Percentiles rank a stretch among this genome's conserved stretches.
phyloP scores from a whole-genome alignment of 1,284 basidiomycete genomes.

The Sanghuangporus baumii region DNA sequence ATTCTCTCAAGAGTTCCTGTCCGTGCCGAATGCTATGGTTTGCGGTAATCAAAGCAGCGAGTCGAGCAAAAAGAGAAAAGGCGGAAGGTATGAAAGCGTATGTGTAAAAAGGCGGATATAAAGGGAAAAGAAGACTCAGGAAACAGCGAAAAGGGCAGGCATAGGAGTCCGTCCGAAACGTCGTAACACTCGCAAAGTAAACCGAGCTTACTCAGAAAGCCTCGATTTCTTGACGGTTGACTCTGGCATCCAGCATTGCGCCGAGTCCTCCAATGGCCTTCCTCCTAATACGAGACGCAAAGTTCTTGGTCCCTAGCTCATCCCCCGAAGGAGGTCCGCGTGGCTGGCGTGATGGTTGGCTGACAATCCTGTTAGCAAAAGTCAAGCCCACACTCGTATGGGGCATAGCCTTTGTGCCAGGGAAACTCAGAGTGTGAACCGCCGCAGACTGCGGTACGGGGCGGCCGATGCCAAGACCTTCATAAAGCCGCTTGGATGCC shows the following conservation, averaged over 20 bases:
- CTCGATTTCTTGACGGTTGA: slow-evolving; percentile 57
- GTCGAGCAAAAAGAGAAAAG: not conserved
- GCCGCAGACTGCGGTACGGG: slow-evolving; percentile 35
- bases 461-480: slow-evolving; percentile 73
- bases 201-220: slow-evolving; percentile 40
- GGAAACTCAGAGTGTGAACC: slow-evolving; percentile 11
- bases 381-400: slow-evolving; percentile 19
- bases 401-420: slow-evolving; percentile 1
- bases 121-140: slow-evolving; percentile 2
- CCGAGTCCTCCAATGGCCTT: slow-evolving; percentile 76
- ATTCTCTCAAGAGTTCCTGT: slow-evolving; percentile 16
- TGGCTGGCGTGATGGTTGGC: slow-evolving; percentile 76
- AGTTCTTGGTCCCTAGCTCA: slow-evolving; percentile 85
- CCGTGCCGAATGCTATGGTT: slow-evolving; percentile 12
- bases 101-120: not conserved
- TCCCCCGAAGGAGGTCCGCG: slow-evolving; percentile 82
- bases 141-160: slow-evolving; percentile 1
- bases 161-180: not conserved
- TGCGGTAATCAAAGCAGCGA: slow-evolving; percentile 4
- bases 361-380: slow-evolving; percentile 49
- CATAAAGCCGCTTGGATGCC: slow-evolving; percentile 74
- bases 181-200: not conserved
- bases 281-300: slow-evolving; percentile 74
- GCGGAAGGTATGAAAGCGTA: not conserved
- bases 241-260: slow-evolving; percentile 68